phyloP scores from a whole-genome alignment of 371 early-diverging fungal genomes.

The Saksenaea vasiformis region DNA sequence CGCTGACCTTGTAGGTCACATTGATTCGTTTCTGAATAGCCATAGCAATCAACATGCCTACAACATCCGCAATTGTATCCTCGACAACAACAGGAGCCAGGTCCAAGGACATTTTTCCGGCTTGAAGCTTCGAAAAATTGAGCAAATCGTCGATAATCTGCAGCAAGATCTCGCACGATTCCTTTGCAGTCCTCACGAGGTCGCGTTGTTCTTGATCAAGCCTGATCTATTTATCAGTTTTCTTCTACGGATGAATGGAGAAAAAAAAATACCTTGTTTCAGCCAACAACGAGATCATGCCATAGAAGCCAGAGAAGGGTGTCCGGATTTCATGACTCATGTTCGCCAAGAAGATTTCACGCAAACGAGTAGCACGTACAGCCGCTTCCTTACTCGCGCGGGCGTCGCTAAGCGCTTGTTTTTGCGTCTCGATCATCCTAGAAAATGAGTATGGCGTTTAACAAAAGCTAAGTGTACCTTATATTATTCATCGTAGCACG shows the following conservation, averaged over 20 bases:
- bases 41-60: conserved; percentile 55
- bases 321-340: conserved; percentile 61
- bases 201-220: conserved; percentile 59
- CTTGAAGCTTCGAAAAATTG: conserved; percentile 66
- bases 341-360: conserved; percentile 61
- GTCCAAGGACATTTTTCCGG: conserved; percentile 61
- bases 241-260: not conserved
- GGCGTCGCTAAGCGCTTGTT: conserved; percentile 45
- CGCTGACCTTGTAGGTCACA: conserved; percentile 42
- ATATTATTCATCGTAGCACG: conserved; percentile 42
- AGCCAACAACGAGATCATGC: conserved; percentile 58
- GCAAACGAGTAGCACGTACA: conserved; percentile 40
- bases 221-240: not conserved
- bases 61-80: conserved; percentile 56
- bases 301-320: conserved; percentile 62
- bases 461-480: conserved; percentile 15
- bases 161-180: conserved; percentile 59
- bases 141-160: conserved; percentile 65
- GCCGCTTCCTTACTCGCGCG: conserved; percentile 50
- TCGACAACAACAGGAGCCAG: conserved; percentile 49
- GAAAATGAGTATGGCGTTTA: not conserved
- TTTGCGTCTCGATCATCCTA: conserved; percentile 52
- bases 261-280: conserved; percentile 33
- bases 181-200: conserved; percentile 60
- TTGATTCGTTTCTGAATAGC: conserved; percentile 55